Conservation (phyloP, 2,329 filamentous ascomycete genomes). For the Beauveria medogensis region DNA sequence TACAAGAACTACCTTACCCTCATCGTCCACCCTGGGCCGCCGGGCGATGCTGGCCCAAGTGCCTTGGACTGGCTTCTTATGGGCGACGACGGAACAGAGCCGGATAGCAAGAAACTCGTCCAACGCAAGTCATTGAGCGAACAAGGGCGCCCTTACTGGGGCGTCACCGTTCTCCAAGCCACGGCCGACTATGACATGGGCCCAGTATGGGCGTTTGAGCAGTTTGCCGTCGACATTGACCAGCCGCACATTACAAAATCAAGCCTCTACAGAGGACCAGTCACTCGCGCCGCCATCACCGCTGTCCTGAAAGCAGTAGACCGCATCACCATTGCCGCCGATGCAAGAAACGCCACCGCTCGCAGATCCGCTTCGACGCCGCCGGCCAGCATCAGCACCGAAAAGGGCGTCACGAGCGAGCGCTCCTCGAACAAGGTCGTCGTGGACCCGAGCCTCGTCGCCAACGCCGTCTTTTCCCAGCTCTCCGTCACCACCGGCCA, state of each 20-base stretch:
- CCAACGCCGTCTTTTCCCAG: constrained; percentile 20
- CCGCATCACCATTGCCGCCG: constrained; percentile 24
- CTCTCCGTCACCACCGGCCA: constrained; percentile 25
- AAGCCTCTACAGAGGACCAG: constrained; percentile 29
- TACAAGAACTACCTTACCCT: constrained; percentile 30
- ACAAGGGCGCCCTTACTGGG: constrained; percentile 31
- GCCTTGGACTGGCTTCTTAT: constrained; percentile 34
- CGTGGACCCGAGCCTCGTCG: constrained; percentile 19
- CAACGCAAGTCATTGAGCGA: constrained; percentile 17
- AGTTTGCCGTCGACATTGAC: constrained; percentile 33
- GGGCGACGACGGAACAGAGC: constrained; percentile 31
- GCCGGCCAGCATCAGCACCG: neutral
- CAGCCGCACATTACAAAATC: constrained; percentile 31
- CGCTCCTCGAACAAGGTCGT: neutral
- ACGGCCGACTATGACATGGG: constrained; percentile 34
- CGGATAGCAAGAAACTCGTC: constrained; percentile 23
- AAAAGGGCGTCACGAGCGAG: neutral
- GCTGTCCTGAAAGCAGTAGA: constrained; percentile 29
- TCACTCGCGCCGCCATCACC: constrained; percentile 29
- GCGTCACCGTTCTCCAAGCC: constrained; percentile 31
- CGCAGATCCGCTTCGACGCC: constrained; percentile 8
- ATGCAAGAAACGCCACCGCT: neutral
- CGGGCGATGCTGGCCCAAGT: constrained; percentile 33
- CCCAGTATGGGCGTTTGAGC: constrained; percentile 35
- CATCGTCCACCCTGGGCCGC: constrained; percentile 33